Base-by-base conservation (phyloP, 1,284 basidiomycete genomes). In the Gymnopus androsaceus region DNA sequence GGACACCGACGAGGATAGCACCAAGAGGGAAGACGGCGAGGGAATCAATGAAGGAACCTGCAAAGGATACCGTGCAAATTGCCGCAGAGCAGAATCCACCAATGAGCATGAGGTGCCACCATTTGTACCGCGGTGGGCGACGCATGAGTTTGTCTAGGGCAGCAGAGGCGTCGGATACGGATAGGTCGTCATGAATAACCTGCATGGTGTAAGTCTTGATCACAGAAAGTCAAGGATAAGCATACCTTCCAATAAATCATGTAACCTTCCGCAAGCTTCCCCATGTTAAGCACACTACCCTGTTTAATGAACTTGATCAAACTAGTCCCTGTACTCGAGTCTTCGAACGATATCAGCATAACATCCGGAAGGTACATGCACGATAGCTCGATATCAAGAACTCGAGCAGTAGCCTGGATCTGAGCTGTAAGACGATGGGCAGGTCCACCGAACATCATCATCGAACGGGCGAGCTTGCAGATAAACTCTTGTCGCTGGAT, bases 361-460 rank as follows among this genome's bases (percentile, higher is more conserved):
- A 92, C 80, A 56, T 92, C 90, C 3, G 94, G 94, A 38, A 96
- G 76, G 70, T 95, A 94, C 72, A 96, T 83, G 72, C 91, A 90
- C 61, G 87, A 90, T 61, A 92, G 80, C 66, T 89, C 83, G 63
- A 95, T 81, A 64, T 95, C 93, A 42, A 97, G 82, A 17, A 95
- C 92, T 4, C 82, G 82, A 12, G 89, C 93, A 3, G 94, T 94
- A 25, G 89, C 85, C 69, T 90, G 87, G 62, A 96, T 88, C 70
- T 95, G 94, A 5, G 91, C 83, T 67, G 90, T 91, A 44, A 96
- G 80, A 45, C 94, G 86, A 70, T 96, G 93, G 2, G 88, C 86
- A n/a, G 94, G 94, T 2, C 88, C 91, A 37, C 93, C 93, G 63
- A 95, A 96, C 92, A 95, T 95, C 92, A 96, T 95, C 77, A 97